A percentile compares a stretch with the other conserved stretches of the same genome.
phyloP scores from a whole-genome alignment of 2,329 filamentous ascomycete genomes.

The Magnaporthiopsis incrustans region DNA sequence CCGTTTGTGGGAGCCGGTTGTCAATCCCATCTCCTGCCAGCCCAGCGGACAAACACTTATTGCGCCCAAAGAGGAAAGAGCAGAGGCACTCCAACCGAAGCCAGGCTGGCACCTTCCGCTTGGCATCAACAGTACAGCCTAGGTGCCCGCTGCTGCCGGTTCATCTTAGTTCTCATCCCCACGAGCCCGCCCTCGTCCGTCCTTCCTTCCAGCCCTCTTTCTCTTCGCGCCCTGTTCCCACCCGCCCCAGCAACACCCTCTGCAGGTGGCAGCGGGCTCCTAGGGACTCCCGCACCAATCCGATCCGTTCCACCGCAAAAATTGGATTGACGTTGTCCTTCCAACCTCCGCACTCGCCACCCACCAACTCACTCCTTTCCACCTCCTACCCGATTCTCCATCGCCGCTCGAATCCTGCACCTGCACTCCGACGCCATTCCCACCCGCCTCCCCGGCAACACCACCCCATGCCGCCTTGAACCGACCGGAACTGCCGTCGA shows the following conservation, averaged over 20 bases:
- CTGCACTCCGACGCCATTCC: background rate
- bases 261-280: background rate
- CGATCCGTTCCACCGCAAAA: background rate
- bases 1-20: background rate
- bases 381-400: background rate
- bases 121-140: background rate
- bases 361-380: background rate
- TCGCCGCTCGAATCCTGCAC: background rate
- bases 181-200: too few relatives aligned
- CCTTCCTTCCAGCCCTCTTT: background rate
- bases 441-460: background rate
- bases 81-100: background rate
- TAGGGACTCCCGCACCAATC: background rate
- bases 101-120: background rate
- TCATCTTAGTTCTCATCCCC: too few relatives aligned
- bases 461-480: background rate
- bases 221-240: background rate
- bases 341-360: background rate
- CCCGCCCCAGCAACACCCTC: background rate
- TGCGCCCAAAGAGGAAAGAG: background rate
- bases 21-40: background rate
- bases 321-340: background rate
- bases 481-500: too few relatives aligned
- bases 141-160: too few relatives aligned
- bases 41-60: background rate